A percentile compares a stretch with the other conserved stretches of the same genome.
Conservation (phyloP, 441 rosid genomes). For the Populus trichocarpa region DNA sequence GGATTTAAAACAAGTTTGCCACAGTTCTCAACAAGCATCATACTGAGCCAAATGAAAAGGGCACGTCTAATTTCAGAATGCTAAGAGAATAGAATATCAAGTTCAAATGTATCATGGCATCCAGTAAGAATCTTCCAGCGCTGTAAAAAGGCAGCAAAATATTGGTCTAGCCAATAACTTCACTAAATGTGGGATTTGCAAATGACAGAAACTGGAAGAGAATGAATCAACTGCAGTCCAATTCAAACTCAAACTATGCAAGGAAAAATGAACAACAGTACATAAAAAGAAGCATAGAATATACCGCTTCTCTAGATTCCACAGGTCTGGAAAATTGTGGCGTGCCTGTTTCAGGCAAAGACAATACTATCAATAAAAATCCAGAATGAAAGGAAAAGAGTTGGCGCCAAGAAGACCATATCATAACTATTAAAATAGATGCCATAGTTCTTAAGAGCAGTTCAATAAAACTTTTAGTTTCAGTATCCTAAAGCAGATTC, state of each 20-base stretch:
- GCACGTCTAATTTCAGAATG: background rate
- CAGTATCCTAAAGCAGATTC: background rate
- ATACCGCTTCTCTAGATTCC: constrained; percentile 88
- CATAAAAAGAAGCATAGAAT: constrained; percentile 14
- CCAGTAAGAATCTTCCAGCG: background rate
- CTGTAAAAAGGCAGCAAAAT: background rate
- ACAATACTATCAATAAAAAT: constrained; percentile 16
- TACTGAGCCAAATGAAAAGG: too few species aligned
- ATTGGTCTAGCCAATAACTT: background rate
- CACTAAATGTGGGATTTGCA: background rate
- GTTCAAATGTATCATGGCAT: background rate
- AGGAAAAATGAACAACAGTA: constrained; percentile 2
- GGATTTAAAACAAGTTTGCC: too few species aligned
- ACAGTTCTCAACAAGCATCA: too few species aligned
- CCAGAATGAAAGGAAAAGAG: constrained; percentile 11
- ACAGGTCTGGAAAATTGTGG: constrained; percentile 87
- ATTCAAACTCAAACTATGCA: background rate
- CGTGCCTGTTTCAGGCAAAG: constrained; percentile 45
- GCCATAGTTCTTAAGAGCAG: constrained; percentile 4
- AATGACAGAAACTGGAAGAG: background rate
- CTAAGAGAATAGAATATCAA: background rate
- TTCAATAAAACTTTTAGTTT: constrained; percentile 2
- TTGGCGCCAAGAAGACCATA: constrained; percentile 11
- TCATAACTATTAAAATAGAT: constrained; percentile 5
- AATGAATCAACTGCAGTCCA: background rate